Base-by-base conservation (phyloP, 2,329 filamentous ascomycete genomes). In the Fusarium pseudoanthophilum region DNA sequence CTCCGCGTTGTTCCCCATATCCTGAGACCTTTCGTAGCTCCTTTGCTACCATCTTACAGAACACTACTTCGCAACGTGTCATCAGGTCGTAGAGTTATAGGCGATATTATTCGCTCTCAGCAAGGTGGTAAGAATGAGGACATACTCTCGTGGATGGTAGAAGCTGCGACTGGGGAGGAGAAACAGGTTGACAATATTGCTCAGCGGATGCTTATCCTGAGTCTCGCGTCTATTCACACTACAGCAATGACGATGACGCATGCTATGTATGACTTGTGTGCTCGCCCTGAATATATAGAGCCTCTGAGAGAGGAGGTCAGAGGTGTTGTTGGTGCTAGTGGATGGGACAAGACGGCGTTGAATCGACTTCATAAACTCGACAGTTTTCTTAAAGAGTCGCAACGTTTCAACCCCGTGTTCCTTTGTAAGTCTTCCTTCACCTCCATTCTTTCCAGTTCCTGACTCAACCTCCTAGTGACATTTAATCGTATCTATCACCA, bases 401-500 rank as follows among this genome's bases (percentile, higher is more conserved):
- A 53, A 3, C 49, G 32, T 0, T 53, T 53, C 10, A 53, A 28
- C 7, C 49, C 49, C 9, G 34, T 53, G 5, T 53, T 53, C 0
- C 49, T 53, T 3, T 37, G 32, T 53, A 28, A 7, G 49, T 26
- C 6, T 21, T 30, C 1, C 4, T 13, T 1, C 20, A 11, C 0
- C 26, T 48, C 4, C 0, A 2, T 2, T 8, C 9, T 18, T 46
- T 20, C 0, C 4, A 11, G 15, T 9, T 13, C 2, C 15, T 34
- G 3, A 30, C 28, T 21, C 2, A 21, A 5, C 3, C 34, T 7
- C 16, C 4, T 1, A 53, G 49, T 37, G 6, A 37, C 49, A 2
- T 53, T 53, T 2, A 53, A 53, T 21, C 49, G 49, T 7, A 53
- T 53, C 4, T 53, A 11, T 7, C 49, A 34, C 24, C 49, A 53